Conservation (phyloP, 768 basidiomycete species). For the Trametes meyenii region DNA sequence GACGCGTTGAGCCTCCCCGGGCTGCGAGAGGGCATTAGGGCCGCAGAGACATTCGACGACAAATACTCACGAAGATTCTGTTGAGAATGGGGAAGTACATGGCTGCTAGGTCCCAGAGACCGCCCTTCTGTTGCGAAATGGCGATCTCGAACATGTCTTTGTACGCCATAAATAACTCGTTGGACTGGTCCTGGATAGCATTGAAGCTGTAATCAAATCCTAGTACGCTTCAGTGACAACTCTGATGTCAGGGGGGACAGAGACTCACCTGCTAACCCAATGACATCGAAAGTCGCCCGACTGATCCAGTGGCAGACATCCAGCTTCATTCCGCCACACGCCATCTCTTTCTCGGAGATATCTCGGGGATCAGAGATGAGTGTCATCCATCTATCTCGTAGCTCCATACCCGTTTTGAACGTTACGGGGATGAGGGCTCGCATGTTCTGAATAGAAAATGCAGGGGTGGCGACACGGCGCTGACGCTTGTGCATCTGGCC, state of each 20-base stretch:
- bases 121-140: slow-evolving; percentile 59
- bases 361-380: slow-evolving; percentile 42
- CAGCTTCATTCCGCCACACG: slow-evolving; percentile 42
- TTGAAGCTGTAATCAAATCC: slow-evolving; percentile 89
- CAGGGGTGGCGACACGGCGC: slow-evolving; percentile 73
- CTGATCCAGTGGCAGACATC: slow-evolving; percentile 84
- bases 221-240: slow-evolving; percentile 30
- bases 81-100: slow-evolving; percentile 63
- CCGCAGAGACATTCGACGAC: neutral
- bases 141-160: slow-evolving; percentile 84
- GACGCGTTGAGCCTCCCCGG: slow-evolving; percentile 42
- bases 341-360: slow-evolving; percentile 3
- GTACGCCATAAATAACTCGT: slow-evolving; percentile 78
- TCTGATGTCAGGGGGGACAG: neutral
- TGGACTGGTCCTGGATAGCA: slow-evolving; percentile 76
- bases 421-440: slow-evolving; percentile 71
- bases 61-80: slow-evolving; percentile 54
- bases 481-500: slow-evolving; percentile 80
- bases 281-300: slow-evolving; percentile 87
- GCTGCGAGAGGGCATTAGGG: slow-evolving; percentile 32
- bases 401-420: slow-evolving; percentile 65
- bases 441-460: slow-evolving; percentile 80
- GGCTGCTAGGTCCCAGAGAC: slow-evolving; percentile 48
- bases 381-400: slow-evolving; percentile 62
- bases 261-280: slow-evolving; percentile 76